These are phyloP conservation scores for Schizochytrium sp. DNA, from an alignment of 108 stramenopile genomes.

Conservation along the genomic window DNA sequence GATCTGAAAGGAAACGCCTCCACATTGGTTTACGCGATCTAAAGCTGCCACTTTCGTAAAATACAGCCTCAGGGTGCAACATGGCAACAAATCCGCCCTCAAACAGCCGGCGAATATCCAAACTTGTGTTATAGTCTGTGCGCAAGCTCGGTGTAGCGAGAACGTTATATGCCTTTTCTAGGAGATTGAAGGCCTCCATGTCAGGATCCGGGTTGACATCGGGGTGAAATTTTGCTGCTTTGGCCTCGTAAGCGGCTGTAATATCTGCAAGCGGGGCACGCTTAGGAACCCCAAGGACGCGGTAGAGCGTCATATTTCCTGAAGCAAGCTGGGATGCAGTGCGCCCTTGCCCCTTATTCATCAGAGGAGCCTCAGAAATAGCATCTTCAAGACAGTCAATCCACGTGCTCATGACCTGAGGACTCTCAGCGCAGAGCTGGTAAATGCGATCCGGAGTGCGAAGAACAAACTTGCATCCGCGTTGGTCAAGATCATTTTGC, in stretches of 20 bases:
- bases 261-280: neutral
- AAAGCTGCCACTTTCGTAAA: neutral
- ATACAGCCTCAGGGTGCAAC: neutral
- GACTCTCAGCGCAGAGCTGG: constrained; percentile 34
- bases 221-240: constrained; percentile 35
- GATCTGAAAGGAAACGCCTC: neutral
- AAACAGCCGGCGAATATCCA: constrained; percentile 2
- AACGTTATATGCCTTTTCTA: constrained; percentile 24
- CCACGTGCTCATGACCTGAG: constrained; percentile 11
- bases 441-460: constrained; percentile 22
- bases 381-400: constrained; percentile 7
- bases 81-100: constrained; percentile 21
- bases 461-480: constrained; percentile 37
- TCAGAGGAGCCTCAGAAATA: neutral
- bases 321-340: neutral
- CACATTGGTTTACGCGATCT: neutral
- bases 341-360: neutral
- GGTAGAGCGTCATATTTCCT: neutral
- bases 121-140: constrained; percentile 31
- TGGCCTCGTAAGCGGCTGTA: constrained; percentile 24
- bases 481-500: neutral
- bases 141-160: constrained; percentile 45
- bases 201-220: constrained; percentile 23
- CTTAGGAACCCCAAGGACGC: neutral
- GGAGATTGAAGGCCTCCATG: constrained; percentile 16